Percentiles rank a stretch among this genome's conserved stretches.
phyloP scores from a whole-genome alignment of 192 early-diverging fungal species.

The Oehlia diaphana region DNA sequence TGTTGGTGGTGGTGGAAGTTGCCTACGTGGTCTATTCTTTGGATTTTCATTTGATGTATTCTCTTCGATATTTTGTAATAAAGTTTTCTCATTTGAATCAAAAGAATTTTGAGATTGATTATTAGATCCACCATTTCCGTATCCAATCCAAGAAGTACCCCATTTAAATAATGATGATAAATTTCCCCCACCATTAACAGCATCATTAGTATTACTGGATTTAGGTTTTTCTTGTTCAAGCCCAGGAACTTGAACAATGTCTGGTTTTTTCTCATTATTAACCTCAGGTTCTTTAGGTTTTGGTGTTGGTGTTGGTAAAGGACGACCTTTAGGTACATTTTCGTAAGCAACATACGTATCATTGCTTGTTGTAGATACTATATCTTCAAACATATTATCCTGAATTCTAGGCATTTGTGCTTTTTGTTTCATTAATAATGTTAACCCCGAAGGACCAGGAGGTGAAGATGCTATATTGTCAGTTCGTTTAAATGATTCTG shows the following conservation, averaged over 20 bases:
- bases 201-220: neutral
- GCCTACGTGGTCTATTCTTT: neutral
- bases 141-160: conserved; percentile 19
- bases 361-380: neutral
- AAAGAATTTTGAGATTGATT: neutral
- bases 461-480: conserved; percentile 13
- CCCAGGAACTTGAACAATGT: conserved; percentile 6
- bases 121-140: neutral
- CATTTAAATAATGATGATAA: conserved; percentile 25
- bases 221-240: neutral
- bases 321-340: conserved; percentile 7
- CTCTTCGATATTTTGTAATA: neutral
- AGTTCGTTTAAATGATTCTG: conserved; percentile 16
- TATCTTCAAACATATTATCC: conserved; percentile 1
- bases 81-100: no score
- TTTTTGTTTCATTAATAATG: conserved; percentile 22
- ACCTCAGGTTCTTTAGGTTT: conserved; percentile 2
- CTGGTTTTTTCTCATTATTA: neutral
- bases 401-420: neutral
- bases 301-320: conserved; percentile 11
- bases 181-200: neutral
- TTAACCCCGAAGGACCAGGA: conserved; percentile 20
- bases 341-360: neutral
- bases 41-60: neutral
- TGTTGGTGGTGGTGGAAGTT: conserved; percentile 4